Conservation (phyloP, 2,329 filamentous ascomycete species). For the Diplodia seriata region DNA sequence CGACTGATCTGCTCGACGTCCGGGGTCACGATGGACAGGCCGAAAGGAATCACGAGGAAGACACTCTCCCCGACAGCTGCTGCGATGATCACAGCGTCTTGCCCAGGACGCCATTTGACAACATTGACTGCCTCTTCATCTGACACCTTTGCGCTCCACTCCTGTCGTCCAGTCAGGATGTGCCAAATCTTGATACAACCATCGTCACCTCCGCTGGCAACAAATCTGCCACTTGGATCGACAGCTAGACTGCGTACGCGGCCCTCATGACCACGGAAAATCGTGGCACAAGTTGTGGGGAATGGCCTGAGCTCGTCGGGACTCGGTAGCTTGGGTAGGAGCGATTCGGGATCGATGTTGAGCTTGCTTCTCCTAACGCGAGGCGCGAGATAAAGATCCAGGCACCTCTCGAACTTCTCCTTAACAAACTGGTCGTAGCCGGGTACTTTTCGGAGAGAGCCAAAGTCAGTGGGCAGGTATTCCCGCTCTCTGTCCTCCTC, state of each 20-base stretch:
- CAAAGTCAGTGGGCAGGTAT: constrained; percentile 82
- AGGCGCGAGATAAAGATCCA: constrained; percentile 94
- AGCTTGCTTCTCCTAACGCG: constrained; percentile 90
- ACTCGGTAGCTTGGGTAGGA: constrained; percentile 90
- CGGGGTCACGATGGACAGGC: constrained; percentile 69
- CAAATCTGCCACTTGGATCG: constrained; percentile 82
- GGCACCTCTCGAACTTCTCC: constrained; percentile 92
- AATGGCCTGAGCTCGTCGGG: constrained; percentile 95
- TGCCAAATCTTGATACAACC: constrained; percentile 92
- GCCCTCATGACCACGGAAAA: constrained; percentile 88
- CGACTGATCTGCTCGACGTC: constrained; percentile 76
- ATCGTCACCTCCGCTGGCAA: constrained; percentile 94
- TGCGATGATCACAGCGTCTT: constrained; percentile 80
- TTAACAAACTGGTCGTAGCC: constrained; percentile 91
- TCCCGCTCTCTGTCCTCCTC: constrained; percentile 91
- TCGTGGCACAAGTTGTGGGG: constrained; percentile 84
- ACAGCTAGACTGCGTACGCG: constrained; percentile 84
- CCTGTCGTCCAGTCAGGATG: constrained; percentile 80
- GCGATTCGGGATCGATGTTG: constrained; percentile 92
- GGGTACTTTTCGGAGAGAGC: constrained; percentile 87
- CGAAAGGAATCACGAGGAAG: constrained; percentile 75
- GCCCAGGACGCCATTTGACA: constrained; percentile 87
- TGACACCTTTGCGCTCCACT: constrained; percentile 83
- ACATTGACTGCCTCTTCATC: constrained; percentile 80
- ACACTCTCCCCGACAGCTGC: constrained; percentile 85